phyloP scores from a whole-genome alignment of 202 grass and related monocot species.

The Panicum virgatum region DNA sequence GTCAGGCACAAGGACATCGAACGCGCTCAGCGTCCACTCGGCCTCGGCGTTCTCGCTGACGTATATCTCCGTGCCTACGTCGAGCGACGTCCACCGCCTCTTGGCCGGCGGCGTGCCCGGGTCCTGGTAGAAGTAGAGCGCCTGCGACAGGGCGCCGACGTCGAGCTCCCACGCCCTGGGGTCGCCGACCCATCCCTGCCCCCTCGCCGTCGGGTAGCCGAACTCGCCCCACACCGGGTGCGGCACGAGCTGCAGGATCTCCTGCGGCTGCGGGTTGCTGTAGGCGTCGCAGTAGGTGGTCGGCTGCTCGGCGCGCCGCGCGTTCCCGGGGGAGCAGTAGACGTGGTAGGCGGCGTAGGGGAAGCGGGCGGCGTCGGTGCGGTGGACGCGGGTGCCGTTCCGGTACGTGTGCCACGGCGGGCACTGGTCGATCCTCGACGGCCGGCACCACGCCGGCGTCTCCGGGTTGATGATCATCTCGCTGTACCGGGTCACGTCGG shows the following conservation, averaged over 20 bases:
- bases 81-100: slow-evolving; percentile 76
- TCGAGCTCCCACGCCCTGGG: slow-evolving; percentile 78
- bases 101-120: slow-evolving; percentile 47
- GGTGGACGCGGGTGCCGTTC: slow-evolving; percentile 75
- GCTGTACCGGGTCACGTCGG: slow-evolving; percentile 85
- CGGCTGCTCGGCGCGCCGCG: slow-evolving; percentile 59
- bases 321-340: slow-evolving; percentile 91
- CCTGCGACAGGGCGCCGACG: slow-evolving; percentile 65
- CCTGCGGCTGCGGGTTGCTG: slow-evolving; percentile 95
- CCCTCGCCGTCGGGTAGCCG: slow-evolving; percentile 68
- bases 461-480: slow-evolving; percentile 98
- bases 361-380: slow-evolving; percentile 49
- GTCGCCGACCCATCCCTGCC: slow-evolving; percentile 86
- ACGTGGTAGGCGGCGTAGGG: slow-evolving; percentile 84
- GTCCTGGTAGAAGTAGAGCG: slow-evolving; percentile 92
- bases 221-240: slow-evolving; percentile 82
- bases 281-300: slow-evolving; percentile 86
- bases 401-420: slow-evolving; percentile 91
- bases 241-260: slow-evolving; percentile 84
- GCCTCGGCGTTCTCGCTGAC: slow-evolving; percentile 45
- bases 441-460: slow-evolving; percentile 60
- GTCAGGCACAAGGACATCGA: slow-evolving; percentile 71
- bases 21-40: slow-evolving; percentile 77
- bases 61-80: slow-evolving; percentile 91
- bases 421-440: slow-evolving; percentile 51